These are phyloP conservation scores for Aspergillus sp. DNA, from an alignment of 2,329 filamentous ascomycete species.

Conservation along the genomic window DNA sequence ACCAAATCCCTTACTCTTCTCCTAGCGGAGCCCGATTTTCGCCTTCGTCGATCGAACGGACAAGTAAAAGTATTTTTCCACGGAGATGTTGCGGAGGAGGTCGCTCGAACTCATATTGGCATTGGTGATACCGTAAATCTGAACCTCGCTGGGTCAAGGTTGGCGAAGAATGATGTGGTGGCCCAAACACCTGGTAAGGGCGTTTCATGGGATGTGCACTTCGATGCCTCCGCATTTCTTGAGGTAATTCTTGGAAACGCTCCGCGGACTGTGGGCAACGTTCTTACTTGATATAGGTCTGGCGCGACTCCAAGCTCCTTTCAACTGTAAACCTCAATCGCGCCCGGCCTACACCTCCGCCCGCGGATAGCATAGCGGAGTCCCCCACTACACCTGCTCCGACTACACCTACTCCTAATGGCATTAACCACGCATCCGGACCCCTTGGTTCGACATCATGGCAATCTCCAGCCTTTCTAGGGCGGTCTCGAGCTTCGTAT, in stretches of 20 bases:
- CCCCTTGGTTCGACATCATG: conserved; percentile 55
- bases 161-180: conserved; percentile 56
- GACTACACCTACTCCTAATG: conserved; percentile 26
- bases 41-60: conserved; percentile 71
- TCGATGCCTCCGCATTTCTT: conserved; percentile 35
- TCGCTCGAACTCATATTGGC: conserved; percentile 66
- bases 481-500: conserved; percentile 67
- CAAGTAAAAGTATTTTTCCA: conserved; percentile 78
- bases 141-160: conserved; percentile 67
- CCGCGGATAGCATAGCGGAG: conserved; percentile 18
- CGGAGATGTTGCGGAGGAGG: conserved; percentile 66
- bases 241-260: conserved; percentile 25
- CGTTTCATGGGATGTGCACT: conserved; percentile 59
- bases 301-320: conserved; percentile 22
- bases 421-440: conserved; percentile 13
- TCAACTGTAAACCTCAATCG: conserved; percentile 54
- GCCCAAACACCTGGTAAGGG: conserved; percentile 56
- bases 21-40: conserved; percentile 80
- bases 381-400: conserved; percentile 26
- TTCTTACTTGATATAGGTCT: conserved; percentile 24
- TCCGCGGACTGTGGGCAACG: background rate
- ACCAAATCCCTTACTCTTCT: conserved; percentile 73
- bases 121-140: conserved; percentile 77
- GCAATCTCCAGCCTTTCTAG: conserved; percentile 77
- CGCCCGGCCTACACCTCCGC: conserved; percentile 28